A percentile compares a stretch with the other conserved stretches of the same genome.
Evolutionary conservation across 129 eudicot genomes (phyloP).

Genomic region (Calendula officinalis): DNA sequence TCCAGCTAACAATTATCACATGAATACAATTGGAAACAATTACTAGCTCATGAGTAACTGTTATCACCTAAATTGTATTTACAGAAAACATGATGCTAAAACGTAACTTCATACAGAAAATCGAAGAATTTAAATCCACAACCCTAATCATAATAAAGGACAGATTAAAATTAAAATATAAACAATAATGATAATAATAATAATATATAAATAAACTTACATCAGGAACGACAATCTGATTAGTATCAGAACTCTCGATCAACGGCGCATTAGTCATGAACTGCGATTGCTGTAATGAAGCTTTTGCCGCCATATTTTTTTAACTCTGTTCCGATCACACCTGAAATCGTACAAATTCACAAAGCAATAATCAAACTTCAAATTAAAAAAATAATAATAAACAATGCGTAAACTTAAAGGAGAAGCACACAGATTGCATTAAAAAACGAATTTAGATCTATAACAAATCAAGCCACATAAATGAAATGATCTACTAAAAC

Average conservation of each 20-base stretch:
- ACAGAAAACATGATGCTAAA: constrained; percentile 7
- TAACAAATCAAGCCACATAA: constrained; percentile 7
- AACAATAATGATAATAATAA: background rate
- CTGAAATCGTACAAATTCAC: constrained; percentile 2
- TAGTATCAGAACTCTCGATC: constrained; percentile 51
- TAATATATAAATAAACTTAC: constrained; percentile 32
- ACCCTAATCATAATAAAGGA: background rate
- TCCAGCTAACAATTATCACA: background rate
- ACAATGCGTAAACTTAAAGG: constrained; percentile 7
- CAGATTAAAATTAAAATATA: background rate
- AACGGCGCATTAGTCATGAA: constrained; percentile 73
- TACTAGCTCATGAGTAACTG: no score
- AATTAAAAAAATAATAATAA: background rate
- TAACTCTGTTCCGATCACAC: constrained; percentile 39
- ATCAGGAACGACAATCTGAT: constrained; percentile 90
- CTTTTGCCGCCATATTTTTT: constrained; percentile 39
- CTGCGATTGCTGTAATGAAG: constrained; percentile 47
- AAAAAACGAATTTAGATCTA: constrained; percentile 28
- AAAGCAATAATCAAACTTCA: constrained; percentile 11
- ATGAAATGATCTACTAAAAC: background rate
- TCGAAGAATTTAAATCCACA: background rate
- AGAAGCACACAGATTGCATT: constrained; percentile 9
- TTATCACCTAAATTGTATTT: background rate
- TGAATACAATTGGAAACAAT: background rate
- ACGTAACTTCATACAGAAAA: background rate